Evolutionary conservation across 768 basidiomycete species (phyloP).

Genomic region (Serendipita sp.): DNA sequence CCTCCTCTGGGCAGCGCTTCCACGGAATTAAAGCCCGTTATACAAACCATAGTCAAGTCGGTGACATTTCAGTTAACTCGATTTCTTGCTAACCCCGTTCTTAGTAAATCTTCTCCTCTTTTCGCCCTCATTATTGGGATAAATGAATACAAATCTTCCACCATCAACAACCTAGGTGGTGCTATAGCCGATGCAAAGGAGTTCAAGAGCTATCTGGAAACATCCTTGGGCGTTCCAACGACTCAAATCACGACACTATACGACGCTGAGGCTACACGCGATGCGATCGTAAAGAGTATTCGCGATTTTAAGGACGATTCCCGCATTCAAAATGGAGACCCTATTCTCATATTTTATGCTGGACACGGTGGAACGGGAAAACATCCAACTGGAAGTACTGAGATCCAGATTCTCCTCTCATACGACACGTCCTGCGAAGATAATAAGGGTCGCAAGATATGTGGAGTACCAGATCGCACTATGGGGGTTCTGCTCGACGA

Average conservation of each 20-base stretch:
- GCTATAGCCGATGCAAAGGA: constrained; percentile 48
- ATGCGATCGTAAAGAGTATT: constrained; percentile 43
- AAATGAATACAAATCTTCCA: constrained; percentile 44
- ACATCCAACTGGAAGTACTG: constrained; percentile 20
- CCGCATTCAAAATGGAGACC: constrained; percentile 41
- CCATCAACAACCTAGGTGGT: constrained; percentile 39
- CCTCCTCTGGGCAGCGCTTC: no score
- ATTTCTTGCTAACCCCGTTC: no score
- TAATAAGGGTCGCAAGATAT: constrained; percentile 20
- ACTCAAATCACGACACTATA: constrained; percentile 41
- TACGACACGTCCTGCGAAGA: no score
- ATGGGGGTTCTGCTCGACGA: constrained; percentile 42
- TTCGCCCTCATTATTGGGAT: constrained; percentile 48
- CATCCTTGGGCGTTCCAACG: constrained; percentile 42
- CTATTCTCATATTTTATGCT: constrained; percentile 54
- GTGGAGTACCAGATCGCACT: constrained; percentile 55
- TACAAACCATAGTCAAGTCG: no score
- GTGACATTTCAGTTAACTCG: no score
- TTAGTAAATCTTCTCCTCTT: no score
- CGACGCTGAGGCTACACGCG: constrained; percentile 44
- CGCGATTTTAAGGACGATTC: constrained; percentile 45
- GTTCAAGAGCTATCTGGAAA: constrained; percentile 39
- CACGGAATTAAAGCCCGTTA: no score
- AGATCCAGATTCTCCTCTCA: constrained; percentile 18
- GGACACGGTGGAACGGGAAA: constrained; percentile 44